Evolutionary conservation across 352 stramenopile genomes (phyloP), one percentile per base, ranked within the genome.

Genomic region (Phytophthora multivora): DNA sequence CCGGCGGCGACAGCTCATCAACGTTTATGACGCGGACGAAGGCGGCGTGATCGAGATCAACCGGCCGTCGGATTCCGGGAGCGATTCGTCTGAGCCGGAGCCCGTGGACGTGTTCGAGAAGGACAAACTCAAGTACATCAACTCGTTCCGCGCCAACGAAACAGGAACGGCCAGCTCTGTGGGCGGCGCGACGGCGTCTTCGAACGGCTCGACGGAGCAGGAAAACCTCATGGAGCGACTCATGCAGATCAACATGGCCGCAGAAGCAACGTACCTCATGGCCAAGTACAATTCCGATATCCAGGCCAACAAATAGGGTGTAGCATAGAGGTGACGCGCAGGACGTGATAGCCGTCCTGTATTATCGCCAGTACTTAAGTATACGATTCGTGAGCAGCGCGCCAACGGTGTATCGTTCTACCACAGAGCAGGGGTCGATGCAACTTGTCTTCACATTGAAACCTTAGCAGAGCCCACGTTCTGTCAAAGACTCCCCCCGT

Each of bases 51-150:
- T 87, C 28, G 75, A 89, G 41, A 61, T 86, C 28, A 61, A 59
- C 10, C 53, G 59, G 6, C 26, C 28, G 16, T 68, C 63, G 19
- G 51, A 67, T 12, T 61, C 41, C 16, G 62, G 73, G 16, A 63
- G 78, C 8, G 53, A 64, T 18, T 61, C 58, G 6, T 56, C 43
- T 46, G 63, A 75, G 6, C 60, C 71, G 18, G 66, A 72, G 31
- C 66, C 60, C 12, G 72, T 74, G 10, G 61, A 77, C 18, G 60
- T 77, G 9, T 79, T 86, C 36, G 73, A 85, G 39, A 51, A 81
- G 10, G 78, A 90, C 58, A 79, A 77, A 12, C 71, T 86, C 21
- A 88, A 88, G 69, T 89, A 89, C 59, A 83, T 85, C 50, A 86
- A 81, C 66, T 77, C 73, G 1, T 83, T 83, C 65, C 63, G 67